phyloP scores from a whole-genome alignment of 106 monocot genomes.

The Gastrodia elata region DNA sequence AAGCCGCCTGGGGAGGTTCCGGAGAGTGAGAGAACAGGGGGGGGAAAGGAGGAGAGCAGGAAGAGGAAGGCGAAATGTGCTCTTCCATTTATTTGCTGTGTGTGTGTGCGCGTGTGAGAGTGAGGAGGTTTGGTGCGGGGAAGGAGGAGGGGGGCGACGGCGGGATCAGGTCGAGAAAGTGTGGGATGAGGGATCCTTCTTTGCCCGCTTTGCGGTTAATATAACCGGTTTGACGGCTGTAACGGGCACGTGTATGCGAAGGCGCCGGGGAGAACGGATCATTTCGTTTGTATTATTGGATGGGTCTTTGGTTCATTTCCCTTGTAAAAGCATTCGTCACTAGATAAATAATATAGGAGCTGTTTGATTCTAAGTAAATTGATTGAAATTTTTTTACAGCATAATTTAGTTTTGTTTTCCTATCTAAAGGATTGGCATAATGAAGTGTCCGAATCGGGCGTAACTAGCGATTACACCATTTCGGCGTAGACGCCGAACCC shows the following conservation, averaged over 20 bases:
- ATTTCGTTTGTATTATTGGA: too few relatives aligned
- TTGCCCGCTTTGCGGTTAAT: not conserved
- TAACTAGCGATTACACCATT: too few relatives aligned
- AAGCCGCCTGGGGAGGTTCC: not conserved
- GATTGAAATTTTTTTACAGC: too few relatives aligned
- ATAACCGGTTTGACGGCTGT: not conserved
- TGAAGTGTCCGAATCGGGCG: too few relatives aligned
- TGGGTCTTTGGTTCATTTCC: too few relatives aligned
- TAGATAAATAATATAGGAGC: too few relatives aligned
- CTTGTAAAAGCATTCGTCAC: too few relatives aligned
- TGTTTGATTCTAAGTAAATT: too few relatives aligned
- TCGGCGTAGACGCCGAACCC: too few relatives aligned
- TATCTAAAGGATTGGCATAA: too few relatives aligned
- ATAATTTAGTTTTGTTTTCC: too few relatives aligned
- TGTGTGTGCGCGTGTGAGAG: not conserved
- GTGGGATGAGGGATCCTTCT: not conserved
- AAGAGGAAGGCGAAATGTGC: slow-evolving; percentile 23
- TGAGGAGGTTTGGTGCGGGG: not conserved
- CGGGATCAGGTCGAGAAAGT: not conserved
- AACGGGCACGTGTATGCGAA: not conserved
- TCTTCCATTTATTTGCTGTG: slow-evolving; percentile 15
- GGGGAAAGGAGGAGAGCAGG: slow-evolving; percentile 7
- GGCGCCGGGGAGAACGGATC: not conserved
- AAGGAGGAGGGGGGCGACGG: not conserved
- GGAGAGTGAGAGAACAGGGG: not conserved